A percentile compares a stretch with the other conserved stretches of the same genome.
Conservation (phyloP, 2,329 filamentous ascomycete species). For the Paecilomyces fulvus region DNA sequence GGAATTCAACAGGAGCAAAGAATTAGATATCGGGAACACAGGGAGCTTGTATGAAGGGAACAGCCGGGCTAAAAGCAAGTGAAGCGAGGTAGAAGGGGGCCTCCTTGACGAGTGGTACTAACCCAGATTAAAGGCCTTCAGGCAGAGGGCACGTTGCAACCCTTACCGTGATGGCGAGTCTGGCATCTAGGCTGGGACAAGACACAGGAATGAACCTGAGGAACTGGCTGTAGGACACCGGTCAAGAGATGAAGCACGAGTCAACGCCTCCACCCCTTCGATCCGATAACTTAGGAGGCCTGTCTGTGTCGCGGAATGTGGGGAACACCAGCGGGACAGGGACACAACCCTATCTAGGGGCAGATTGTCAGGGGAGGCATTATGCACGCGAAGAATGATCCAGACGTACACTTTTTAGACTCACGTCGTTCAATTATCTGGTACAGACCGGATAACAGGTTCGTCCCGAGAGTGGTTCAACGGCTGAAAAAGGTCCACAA, state of each 20-base stretch:
- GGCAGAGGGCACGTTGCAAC: slow-evolving; percentile 32
- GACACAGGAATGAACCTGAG: slow-evolving; percentile 33
- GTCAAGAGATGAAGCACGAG: slow-evolving; percentile 36
- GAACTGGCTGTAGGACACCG: slow-evolving; percentile 29
- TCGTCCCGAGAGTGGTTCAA: slow-evolving; percentile 14
- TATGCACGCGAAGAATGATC: slow-evolving; percentile 19
- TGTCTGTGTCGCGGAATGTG: slow-evolving; percentile 32
- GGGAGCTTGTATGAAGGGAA: slow-evolving; percentile 8
- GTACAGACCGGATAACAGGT: slow-evolving; percentile 15
- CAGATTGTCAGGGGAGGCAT: slow-evolving; percentile 27
- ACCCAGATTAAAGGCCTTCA: slow-evolving; percentile 35
- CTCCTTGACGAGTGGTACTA: slow-evolving; percentile 24
- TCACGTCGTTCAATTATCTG: slow-evolving; percentile 18
- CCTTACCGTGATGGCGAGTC: slow-evolving; percentile 36
- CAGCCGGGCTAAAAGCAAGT: slow-evolving; percentile 2
- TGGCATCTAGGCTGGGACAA: slow-evolving; percentile 36
- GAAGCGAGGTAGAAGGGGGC: slow-evolving; percentile 3
- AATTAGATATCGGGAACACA: slow-evolving; percentile 15
- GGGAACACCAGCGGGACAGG: slow-evolving; percentile 21
- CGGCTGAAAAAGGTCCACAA: slow-evolving; percentile 17
- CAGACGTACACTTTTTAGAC: slow-evolving; percentile 26
- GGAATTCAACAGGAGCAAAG: slow-evolving; percentile 5
- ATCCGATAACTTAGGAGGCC: slow-evolving; percentile 21
- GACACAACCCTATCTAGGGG: slow-evolving; percentile 35
- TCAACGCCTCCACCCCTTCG: slow-evolving; percentile 39